A percentile compares a stretch with the other conserved stretches of the same genome.
Evolutionary conservation across 768 basidiomycete species (phyloP).

Genomic region (Astraeus odoratus): DNA sequence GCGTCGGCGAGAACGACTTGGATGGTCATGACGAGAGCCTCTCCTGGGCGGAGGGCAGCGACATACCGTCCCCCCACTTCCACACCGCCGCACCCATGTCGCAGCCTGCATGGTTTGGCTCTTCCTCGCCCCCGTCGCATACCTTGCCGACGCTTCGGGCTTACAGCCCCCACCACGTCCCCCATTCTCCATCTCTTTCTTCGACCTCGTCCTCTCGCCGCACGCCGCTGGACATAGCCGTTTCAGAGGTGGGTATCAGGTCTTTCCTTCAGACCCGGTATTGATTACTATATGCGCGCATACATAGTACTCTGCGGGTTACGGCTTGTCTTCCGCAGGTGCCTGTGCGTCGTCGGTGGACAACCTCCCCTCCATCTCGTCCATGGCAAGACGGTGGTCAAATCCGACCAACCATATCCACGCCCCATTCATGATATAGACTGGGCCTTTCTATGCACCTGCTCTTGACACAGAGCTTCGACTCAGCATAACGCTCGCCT

Average conservation of each 20-base stretch:
- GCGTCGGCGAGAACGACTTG: slow-evolving; percentile 8
- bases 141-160: slow-evolving; percentile 24
- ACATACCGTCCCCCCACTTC: slow-evolving; percentile 13
- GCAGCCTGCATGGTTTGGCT: slow-evolving; percentile 23
- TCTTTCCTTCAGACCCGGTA: background rate
- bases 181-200: slow-evolving; percentile 23
- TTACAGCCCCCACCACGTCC: slow-evolving; percentile 17
- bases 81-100: slow-evolving; percentile 9
- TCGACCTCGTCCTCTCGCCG: slow-evolving; percentile 21
- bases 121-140: slow-evolving; percentile 22
- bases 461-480: too few species aligned
- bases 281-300: background rate
- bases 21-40: slow-evolving; percentile 7
- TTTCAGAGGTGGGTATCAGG: slow-evolving; percentile 20
- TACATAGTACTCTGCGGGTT: slow-evolving; percentile 17
- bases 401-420: slow-evolving; percentile 26
- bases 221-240: slow-evolving; percentile 16
- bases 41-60: slow-evolving; percentile 20
- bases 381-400: slow-evolving; percentile 33
- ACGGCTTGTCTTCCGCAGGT: slow-evolving; percentile 19
- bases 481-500: too few species aligned
- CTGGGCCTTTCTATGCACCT: too few species aligned
- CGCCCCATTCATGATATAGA: slow-evolving; percentile 30
- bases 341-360: slow-evolving; percentile 26
- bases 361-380: slow-evolving; percentile 28